These are phyloP conservation scores for Aureobasidium pullulans DNA, from an alignment of 2,329 filamentous ascomycete species.

Conservation along the genomic window DNA sequence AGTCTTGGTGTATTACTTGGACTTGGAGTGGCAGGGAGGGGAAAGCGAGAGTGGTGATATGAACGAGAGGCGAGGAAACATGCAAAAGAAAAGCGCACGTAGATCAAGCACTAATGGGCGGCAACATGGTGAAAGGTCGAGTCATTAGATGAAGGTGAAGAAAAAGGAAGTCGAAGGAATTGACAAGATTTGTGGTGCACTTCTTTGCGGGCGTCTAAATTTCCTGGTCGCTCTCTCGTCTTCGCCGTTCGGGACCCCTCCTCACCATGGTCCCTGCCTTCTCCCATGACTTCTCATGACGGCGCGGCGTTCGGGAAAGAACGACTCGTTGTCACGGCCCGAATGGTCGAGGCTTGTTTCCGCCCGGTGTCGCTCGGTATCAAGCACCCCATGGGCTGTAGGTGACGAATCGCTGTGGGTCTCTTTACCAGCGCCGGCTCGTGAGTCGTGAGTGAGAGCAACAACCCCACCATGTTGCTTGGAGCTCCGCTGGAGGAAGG, in stretches of 20 bases:
- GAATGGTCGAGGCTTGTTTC: neutral
- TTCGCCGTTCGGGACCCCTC: neutral
- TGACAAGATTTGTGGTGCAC: neutral
- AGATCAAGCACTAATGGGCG: slow-evolving; percentile 4
- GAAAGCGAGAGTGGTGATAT: neutral
- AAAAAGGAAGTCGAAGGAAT: slow-evolving; percentile 4
- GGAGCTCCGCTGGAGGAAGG: slow-evolving; percentile 10
- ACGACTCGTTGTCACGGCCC: slow-evolving; percentile 2
- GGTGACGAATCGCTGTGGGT: neutral
- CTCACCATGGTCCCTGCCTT: neutral
- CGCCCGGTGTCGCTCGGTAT: neutral
- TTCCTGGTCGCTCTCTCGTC: neutral
- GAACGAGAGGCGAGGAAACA: neutral
- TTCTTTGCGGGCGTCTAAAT: neutral
- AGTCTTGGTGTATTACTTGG: neutral
- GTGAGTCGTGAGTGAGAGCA: neutral
- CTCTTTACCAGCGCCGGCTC: neutral
- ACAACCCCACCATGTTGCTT: neutral
- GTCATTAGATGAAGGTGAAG: neutral
- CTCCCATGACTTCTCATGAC: neutral
- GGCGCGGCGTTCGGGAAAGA: neutral
- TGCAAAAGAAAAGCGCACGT: neutral
- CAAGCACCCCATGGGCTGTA: too few relatives aligned
- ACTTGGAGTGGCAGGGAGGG: neutral
- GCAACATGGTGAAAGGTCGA: slow-evolving; percentile 4